These are phyloP conservation scores for Cerioporus squamosus DNA, from an alignment of 1,284 basidiomycete genomes.

Conservation along the genomic window DNA sequence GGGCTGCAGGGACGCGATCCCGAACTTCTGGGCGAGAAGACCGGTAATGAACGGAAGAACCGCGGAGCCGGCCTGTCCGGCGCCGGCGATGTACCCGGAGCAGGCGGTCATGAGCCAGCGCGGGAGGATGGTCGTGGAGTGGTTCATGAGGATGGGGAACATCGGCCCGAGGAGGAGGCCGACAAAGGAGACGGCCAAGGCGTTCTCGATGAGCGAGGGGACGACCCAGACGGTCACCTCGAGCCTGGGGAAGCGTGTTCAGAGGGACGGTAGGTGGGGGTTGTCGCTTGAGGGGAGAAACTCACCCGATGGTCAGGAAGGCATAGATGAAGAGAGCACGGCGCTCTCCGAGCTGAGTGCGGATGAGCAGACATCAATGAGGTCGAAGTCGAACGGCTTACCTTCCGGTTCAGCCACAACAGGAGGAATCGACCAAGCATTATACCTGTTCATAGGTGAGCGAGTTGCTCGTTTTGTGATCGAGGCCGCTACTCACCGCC, in stretches of 20 bases:
- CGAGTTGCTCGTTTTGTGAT: not conserved
- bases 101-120: slow-evolving; percentile 62
- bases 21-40: slow-evolving; percentile 54
- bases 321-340: slow-evolving; percentile 51
- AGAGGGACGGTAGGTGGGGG: not conserved
- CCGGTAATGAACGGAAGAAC: slow-evolving; percentile 70
- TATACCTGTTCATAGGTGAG: slow-evolving; percentile 42
- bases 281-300: slow-evolving; percentile 1
- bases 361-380: not conserved
- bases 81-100: slow-evolving; percentile 70
- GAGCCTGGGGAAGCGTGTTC: slow-evolving; percentile 39
- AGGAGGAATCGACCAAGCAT: slow-evolving; percentile 58
- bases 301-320: slow-evolving; percentile 54
- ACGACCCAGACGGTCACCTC: slow-evolving; percentile 70
- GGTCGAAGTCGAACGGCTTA: slow-evolving; percentile 25
- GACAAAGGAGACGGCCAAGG: slow-evolving; percentile 59
- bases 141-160: slow-evolving; percentile 69
- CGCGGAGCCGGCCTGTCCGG: slow-evolving; percentile 71
- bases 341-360: not conserved
- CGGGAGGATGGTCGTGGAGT: slow-evolving; percentile 60
- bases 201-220: slow-evolving; percentile 59
- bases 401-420: slow-evolving; percentile 60
- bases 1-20: slow-evolving; percentile 60
- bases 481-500: slow-evolving; percentile 26
- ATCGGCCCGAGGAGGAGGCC: slow-evolving; percentile 53